phyloP scores from a whole-genome alignment of 2,329 filamentous ascomycete genomes.

The Metarhizium guizhouense region DNA sequence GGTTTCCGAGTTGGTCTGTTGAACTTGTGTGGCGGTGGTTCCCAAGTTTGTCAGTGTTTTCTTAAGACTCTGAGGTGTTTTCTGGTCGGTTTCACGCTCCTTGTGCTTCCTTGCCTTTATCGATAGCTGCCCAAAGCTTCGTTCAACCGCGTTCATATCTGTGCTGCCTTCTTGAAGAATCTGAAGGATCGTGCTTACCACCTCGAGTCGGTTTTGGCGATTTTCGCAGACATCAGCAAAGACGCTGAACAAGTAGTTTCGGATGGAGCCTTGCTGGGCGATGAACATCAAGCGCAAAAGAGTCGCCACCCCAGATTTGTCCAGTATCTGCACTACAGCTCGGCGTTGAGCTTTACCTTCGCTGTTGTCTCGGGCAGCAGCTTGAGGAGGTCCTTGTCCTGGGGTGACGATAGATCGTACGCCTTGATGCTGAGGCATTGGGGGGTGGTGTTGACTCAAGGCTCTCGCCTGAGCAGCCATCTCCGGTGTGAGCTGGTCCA shows the following conservation, averaged over 20 bases:
- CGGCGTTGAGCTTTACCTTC: conserved; percentile 64
- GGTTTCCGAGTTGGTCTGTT: conserved; percentile 66
- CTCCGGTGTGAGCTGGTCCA: conserved; percentile 76
- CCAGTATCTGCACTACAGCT: conserved; percentile 89
- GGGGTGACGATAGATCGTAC: conserved; percentile 20
- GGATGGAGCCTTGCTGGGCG: conserved; percentile 78
- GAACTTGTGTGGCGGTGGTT: conserved; percentile 25
- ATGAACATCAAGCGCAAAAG: conserved; percentile 97
- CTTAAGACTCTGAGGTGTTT: conserved; percentile 75
- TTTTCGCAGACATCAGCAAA: conserved; percentile 92
- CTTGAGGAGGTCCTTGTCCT: conserved; percentile 11
- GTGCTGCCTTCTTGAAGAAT: conserved; percentile 93
- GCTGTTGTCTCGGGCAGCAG: conserved; percentile 27
- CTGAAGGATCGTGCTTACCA: conserved; percentile 84
- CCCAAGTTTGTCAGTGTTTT: conserved; percentile 57
- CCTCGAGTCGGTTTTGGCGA: conserved; percentile 88
- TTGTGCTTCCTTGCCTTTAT: conserved; percentile 79
- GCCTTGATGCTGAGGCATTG: conserved; percentile 18
- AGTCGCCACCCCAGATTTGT: conserved; percentile 93
- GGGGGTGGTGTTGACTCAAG: conserved; percentile 37
- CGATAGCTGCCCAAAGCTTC: conserved; percentile 89
- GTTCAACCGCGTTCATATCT: conserved; percentile 87
- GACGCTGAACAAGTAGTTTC: conserved; percentile 75
- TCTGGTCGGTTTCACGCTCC: conserved; percentile 48
- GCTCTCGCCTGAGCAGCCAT: conserved; percentile 79